A percentile compares a stretch with the other conserved stretches of the same genome.
These are phyloP conservation scores for Colletotrichum tropicicola DNA, from an alignment of 2,329 filamentous ascomycete genomes.

Conservation along the genomic window DNA sequence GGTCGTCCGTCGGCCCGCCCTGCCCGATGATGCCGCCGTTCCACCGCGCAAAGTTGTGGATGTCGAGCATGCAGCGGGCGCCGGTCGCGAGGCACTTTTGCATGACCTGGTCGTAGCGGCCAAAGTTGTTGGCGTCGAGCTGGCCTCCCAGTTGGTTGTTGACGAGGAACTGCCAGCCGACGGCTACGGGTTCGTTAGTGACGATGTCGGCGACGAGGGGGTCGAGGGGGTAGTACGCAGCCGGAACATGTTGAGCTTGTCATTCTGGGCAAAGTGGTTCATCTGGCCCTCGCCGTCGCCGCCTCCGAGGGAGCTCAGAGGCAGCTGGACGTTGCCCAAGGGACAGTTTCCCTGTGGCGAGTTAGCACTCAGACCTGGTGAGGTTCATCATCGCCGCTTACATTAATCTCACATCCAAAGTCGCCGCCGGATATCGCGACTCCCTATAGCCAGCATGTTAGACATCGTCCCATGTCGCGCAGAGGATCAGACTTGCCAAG, in stretches of 20 bases:
- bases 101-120: constrained; percentile 63
- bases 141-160: constrained; percentile 58
- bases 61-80: constrained; percentile 67
- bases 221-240: constrained; percentile 31
- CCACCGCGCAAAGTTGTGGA: constrained; percentile 69
- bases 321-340: constrained; percentile 43
- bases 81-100: constrained; percentile 65
- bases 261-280: constrained; percentile 62
- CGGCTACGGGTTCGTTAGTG: constrained; percentile 38
- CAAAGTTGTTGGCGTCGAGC: constrained; percentile 57
- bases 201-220: constrained; percentile 39
- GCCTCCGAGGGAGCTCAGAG: constrained; percentile 40
- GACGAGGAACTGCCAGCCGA: constrained; percentile 67
- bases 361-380: background rate
- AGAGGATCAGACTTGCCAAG: constrained; percentile 21
- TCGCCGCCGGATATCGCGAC: constrained; percentile 58
- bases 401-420: constrained; percentile 57
- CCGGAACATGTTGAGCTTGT: constrained; percentile 63
- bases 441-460: constrained; percentile 34
- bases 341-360: constrained; percentile 48
- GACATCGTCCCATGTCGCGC: constrained; percentile 10
- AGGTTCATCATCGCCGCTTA: constrained; percentile 32
- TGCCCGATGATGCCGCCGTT: constrained; percentile 72
- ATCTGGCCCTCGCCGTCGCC: constrained; percentile 59
- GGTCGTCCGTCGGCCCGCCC: constrained; percentile 67